phyloP scores from a whole-genome alignment of 192 early-diverging fungal species.

The Mortierella claussenii region DNA sequence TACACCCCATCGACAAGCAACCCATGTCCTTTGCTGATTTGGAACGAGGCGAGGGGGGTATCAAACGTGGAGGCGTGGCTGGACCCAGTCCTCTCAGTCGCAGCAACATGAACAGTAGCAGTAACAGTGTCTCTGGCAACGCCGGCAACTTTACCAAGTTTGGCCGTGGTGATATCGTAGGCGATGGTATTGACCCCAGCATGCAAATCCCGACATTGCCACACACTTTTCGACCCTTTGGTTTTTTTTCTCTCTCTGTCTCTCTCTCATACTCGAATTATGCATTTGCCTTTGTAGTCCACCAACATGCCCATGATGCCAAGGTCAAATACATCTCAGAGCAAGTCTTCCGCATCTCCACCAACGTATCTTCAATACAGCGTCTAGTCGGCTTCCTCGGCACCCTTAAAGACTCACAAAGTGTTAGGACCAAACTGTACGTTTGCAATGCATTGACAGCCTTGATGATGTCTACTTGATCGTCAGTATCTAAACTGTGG shows the following conservation, averaged over 20 bases:
- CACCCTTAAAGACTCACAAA: conserved; percentile 77
- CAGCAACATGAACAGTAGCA: neutral
- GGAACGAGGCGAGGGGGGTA: conserved; percentile 22
- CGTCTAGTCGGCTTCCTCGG: conserved; percentile 82
- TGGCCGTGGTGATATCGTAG: neutral
- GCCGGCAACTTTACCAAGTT: neutral
- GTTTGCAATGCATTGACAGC: conserved; percentile 4
- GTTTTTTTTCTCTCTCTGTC: neutral
- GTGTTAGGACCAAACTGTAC: conserved; percentile 82
- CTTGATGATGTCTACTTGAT: too few relatives aligned
- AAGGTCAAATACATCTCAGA: conserved; percentile 74
- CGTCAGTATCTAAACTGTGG: too few relatives aligned
- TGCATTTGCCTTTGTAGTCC: neutral
- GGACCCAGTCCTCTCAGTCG: conserved; percentile 18
- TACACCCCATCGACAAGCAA: conserved; percentile 2
- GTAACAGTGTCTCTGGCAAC: conserved; percentile 2
- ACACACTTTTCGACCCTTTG: too few relatives aligned
- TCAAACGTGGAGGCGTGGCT: conserved; percentile 4
- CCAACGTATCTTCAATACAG: conserved; percentile 85
- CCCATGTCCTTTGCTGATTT: conserved; percentile 49
- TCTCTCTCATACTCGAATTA: neutral
- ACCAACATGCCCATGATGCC: conserved; percentile 10
- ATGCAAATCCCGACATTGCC: too few relatives aligned
- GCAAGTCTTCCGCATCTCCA: conserved; percentile 88
- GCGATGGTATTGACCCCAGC: conserved; percentile 6